Percentiles rank a stretch among this genome's conserved stretches.
phyloP scores from a whole-genome alignment of 345 rosid species.

The Erysimum cheiranthoides region DNA sequence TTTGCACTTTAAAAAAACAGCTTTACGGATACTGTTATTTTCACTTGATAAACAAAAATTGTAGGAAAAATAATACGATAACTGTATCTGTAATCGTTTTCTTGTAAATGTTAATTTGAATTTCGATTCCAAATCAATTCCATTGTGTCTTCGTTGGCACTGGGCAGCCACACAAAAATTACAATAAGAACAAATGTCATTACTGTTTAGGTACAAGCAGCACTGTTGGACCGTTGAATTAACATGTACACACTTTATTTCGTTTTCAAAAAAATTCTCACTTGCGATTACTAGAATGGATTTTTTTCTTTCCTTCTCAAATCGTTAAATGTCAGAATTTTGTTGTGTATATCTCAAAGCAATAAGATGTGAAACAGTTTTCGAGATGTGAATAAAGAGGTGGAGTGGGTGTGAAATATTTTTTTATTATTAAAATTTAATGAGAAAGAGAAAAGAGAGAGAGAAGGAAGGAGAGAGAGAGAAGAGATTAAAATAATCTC shows the following conservation, averaged over 20 bases:
- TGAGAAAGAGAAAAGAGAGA: too few species aligned
- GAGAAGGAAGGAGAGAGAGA: too few species aligned
- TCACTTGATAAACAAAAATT: not conserved
- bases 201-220: constrained; percentile 12
- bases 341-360: not conserved
- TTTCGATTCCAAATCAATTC: not conserved
- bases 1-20: constrained; percentile 10
- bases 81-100: not conserved
- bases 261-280: not conserved
- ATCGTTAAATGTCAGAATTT: not conserved
- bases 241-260: not conserved
- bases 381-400: too few species aligned
- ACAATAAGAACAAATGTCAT: constrained; percentile 12
- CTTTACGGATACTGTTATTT: not conserved
- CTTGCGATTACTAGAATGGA: not conserved
- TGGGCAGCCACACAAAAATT: not conserved
- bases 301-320: too few species aligned
- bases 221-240: constrained; percentile 28
- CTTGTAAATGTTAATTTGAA: not conserved
- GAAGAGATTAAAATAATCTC: too few species aligned
- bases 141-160: not conserved
- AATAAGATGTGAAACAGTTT: not conserved
- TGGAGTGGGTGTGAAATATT: too few species aligned
- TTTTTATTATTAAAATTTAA: too few species aligned
- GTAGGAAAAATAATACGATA: not conserved